Base-by-base conservation (phyloP, 2,329 filamentous ascomycete genomes). In the Fusarium musae region DNA sequence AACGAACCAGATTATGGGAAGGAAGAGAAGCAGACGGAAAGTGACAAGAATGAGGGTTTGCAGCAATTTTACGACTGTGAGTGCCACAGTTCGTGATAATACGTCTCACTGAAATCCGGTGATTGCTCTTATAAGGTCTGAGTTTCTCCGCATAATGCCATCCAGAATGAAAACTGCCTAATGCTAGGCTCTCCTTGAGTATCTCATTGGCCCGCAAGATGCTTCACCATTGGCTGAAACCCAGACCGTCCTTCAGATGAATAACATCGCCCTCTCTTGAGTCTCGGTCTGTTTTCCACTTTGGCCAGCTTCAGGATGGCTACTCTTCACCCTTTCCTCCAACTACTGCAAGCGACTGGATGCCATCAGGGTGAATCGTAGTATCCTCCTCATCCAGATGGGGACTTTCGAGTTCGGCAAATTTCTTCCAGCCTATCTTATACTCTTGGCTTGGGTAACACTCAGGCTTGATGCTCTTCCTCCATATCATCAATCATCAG, bases 391-490 rank as follows among this genome's bases (percentile, higher is more conserved):
- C 8, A 5, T 9, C 30, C 9, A 6, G 8, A 10, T 7, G 5
- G 1, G 7, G 11, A 10, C 11, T 6, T 23, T 12, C 2, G 8
- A 23, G n/a, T 19, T 4, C 5, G 2, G 9, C 11, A 23, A 23
- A 23, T 5, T 34, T 3, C 3, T 6, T 11, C 5, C 8, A 34
- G 8, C 3, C 8, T 13, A 34, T 5, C 4, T 50, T 23, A 3
- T 8, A 2, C 12, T 17, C 21, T 12, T 17, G 15, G 8, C 3
- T 6, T 5, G 3, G 21, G 3, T 16, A 16, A 36, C 2, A 1
- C 16, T 0, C 10, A 5, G 8, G 2, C 2, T 16, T 16, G 9
- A 0, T n/a, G 9, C 11, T n/a, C 9, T 1, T n/a, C 3, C 46
- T 30, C 3, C 2, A 49, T 4, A 2, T 16, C 13, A 1, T 30